Conservation (phyloP, 495 filamentous ascomycete genomes). For the Annulohypoxylon moriforme region DNA sequence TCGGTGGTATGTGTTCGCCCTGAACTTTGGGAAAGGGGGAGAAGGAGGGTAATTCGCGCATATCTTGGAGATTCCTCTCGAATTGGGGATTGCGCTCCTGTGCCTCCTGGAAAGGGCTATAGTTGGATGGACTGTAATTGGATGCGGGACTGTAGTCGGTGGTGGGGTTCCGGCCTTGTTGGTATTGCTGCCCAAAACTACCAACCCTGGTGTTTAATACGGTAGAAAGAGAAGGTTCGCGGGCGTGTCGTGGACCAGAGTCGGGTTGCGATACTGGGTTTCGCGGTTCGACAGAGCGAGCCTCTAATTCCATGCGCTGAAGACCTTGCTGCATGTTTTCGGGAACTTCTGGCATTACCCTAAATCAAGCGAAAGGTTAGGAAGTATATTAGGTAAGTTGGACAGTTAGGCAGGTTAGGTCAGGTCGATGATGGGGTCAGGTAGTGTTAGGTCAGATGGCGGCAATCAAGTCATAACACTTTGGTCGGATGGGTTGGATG, state of each 20-base stretch:
- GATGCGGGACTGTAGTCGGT: conserved; percentile 49
- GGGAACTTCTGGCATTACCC: conserved; percentile 70
- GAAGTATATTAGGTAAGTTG: conserved; percentile 11
- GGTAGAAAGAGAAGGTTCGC: conserved; percentile 50
- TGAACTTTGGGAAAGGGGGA: conserved; percentile 90
- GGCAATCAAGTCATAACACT: conserved; percentile 28
- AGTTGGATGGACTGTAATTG: conserved; percentile 59
- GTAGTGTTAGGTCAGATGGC: conserved; percentile 25
- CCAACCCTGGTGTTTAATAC: conserved; percentile 43
- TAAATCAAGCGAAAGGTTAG: conserved; percentile 38
- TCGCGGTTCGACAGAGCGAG: conserved; percentile 60
- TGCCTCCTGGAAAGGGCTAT: conserved; percentile 59
- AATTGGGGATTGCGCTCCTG: conserved; percentile 37
- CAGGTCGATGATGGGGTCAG: conserved; percentile 19
- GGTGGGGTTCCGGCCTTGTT: conserved; percentile 34
- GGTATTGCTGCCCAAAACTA: conserved; percentile 50
- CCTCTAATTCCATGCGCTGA: conserved; percentile 87
- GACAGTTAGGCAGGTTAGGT: neutral
- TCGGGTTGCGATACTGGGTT: conserved; percentile 35
- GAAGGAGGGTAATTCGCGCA: conserved; percentile 78
- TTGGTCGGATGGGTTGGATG: neutral
- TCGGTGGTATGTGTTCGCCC: conserved; percentile 90
- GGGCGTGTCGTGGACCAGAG: conserved; percentile 48
- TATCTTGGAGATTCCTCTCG: conserved; percentile 42
- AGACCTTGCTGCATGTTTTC: conserved; percentile 91